Percentiles rank a stretch among this genome's conserved stretches.
Conservation (phyloP, 768 basidiomycete genomes). For the Boletus bicolor region DNA sequence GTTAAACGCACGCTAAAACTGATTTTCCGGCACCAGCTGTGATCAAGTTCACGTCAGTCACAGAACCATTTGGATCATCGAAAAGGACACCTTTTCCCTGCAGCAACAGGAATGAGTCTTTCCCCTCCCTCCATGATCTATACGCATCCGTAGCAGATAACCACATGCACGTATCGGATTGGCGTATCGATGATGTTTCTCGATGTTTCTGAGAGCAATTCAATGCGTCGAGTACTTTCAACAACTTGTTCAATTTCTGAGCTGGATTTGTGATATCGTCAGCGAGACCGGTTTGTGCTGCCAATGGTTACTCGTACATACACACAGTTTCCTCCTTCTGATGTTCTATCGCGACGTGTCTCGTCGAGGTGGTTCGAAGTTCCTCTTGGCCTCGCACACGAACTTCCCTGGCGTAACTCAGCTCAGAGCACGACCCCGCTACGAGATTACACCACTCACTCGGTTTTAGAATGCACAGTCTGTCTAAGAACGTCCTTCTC, state of each 20-base stretch:
- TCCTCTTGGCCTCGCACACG: background rate
- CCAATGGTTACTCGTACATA: background rate
- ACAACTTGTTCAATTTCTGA: background rate
- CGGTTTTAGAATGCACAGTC: background rate
- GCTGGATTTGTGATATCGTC: background rate
- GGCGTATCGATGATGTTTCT: background rate
- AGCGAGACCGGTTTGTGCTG: background rate
- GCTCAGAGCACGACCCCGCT: background rate
- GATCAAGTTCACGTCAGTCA: background rate
- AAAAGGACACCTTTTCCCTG: slow-evolving; percentile 14
- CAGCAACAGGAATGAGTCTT: slow-evolving; percentile 11
- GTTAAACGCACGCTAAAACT: background rate
- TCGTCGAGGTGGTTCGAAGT: background rate
- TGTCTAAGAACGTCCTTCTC: background rate
- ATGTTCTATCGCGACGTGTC: background rate
- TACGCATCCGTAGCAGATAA: background rate
- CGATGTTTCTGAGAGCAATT: slow-evolving; percentile 1
- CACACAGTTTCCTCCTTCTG: background rate
- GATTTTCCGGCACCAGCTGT: slow-evolving; percentile 2
- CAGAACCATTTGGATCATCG: background rate
- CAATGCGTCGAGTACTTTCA: background rate
- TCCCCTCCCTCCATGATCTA: slow-evolving; percentile 4
- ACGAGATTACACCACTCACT: background rate
- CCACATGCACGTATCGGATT: slow-evolving; percentile 16
- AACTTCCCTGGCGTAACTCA: background rate